These are phyloP conservation scores for Psilocybe cubensis DNA, from an alignment of 768 basidiomycete genomes.

Conservation along the genomic window DNA sequence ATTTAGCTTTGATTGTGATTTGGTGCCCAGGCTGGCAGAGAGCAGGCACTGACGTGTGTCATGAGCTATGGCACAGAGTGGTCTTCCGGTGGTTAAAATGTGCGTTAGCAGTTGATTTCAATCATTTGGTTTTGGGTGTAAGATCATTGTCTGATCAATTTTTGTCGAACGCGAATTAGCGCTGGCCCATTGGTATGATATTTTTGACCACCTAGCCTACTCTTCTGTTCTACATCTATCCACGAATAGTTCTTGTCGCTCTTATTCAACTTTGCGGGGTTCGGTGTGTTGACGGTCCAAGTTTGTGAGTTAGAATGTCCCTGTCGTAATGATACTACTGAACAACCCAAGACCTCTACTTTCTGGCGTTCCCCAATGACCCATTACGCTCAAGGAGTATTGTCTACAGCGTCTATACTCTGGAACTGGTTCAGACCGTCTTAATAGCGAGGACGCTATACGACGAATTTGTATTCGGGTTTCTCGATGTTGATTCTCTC, in stretches of 20 bases:
- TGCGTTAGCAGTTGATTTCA: not conserved
- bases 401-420: constrained; percentile 13
- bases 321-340: not conserved
- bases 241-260: not conserved
- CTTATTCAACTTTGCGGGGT: not conserved
- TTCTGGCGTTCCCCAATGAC: constrained; percentile 14
- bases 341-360: constrained; percentile 11
- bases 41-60: too few species aligned
- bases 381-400: constrained; percentile 2
- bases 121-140: not conserved
- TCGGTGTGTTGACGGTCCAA: constrained; percentile 15
- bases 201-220: not conserved
- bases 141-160: not conserved
- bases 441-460: constrained; percentile 3
- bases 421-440: constrained; percentile 13
- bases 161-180: not conserved
- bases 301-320: constrained; percentile 9
- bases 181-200: not conserved
- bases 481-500: constrained; percentile 3
- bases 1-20: too few species aligned
- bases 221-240: not conserved
- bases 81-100: not conserved
- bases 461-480: constrained; percentile 8
- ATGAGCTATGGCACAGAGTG: not conserved
- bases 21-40: too few species aligned